Evolutionary conservation across 805 yeast species (phyloP), one percentile per base, ranked within the genome.

Genomic region (Schizosaccharomyces cryophilus): DNA sequence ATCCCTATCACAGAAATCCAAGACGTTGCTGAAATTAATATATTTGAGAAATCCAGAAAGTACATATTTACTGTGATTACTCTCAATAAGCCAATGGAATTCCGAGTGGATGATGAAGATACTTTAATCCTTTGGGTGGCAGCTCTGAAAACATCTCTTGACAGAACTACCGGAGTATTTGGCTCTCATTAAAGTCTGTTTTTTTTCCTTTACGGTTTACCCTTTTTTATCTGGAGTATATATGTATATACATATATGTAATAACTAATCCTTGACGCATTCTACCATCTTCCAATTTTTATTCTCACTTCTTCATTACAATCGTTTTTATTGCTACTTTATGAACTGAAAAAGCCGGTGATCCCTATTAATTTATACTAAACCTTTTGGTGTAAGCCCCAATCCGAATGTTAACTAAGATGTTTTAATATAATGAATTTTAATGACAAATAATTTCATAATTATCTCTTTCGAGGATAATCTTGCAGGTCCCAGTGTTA

Each of bases 1-100:
- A 67, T 77, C 17, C 67, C 68, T 19, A 64, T 74, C 19, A 65
- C 67, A 4, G 73, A 74, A 30, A 64, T 78, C 17, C 65, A 74
- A 13, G 81, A 78, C 63, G 78, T 74, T 30, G 76, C 78, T 42
- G 82, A 78, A 64, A 65, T 78, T 35, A 81, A 78, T 62, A 76
- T 79, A 1, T 35, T 40, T n/a, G 29, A 26, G 11, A 35, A 26
- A n/a, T 21, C 47, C 19, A 45, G 21, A 11, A 40, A 56, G 26
- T 26, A 29, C 24, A 29, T 35, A n/a, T 56, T 56, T 35, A 35
- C 30, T 17, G 60, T 56, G 3, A 56, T 56, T 35, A 56, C 60
- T 2, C 30, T 19, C 11, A 21, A 11, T 13, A 56, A 56, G 29
- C 47, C 60, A 21, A 35, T 35, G 19, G 47, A 40, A 35, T 56